These are phyloP conservation scores for Phialophora expanda DNA, from an alignment of 2,329 filamentous ascomycete genomes.

Conservation along the genomic window DNA sequence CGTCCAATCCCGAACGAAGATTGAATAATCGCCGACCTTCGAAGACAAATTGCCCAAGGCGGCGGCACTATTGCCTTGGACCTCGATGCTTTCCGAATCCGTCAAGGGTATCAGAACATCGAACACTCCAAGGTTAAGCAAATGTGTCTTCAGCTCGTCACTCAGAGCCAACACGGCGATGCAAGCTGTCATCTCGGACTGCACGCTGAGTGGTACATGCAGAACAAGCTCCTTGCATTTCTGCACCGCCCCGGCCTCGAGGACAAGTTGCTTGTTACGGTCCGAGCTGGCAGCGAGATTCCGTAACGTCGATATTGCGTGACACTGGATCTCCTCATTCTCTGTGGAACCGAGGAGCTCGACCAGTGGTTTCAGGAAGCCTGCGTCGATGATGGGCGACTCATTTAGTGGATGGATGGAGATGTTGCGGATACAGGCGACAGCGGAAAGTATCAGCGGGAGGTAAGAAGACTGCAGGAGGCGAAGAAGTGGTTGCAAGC, in stretches of 20 bases:
- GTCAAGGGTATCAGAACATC: slow-evolving; percentile 95
- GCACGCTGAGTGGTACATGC: slow-evolving; percentile 89
- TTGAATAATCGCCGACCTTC: slow-evolving; percentile 96
- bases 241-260: slow-evolving; percentile 94
- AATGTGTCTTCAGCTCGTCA: slow-evolving; percentile 90
- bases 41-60: slow-evolving; percentile 94
- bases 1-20: slow-evolving; percentile 93
- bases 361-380: slow-evolving; percentile 90
- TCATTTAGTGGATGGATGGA: slow-evolving; percentile 98
- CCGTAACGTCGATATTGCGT: slow-evolving; percentile 93
- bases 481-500: slow-evolving; percentile 81
- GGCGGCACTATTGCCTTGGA: slow-evolving; percentile 96
- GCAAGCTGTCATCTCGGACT: slow-evolving; percentile 99
- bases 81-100: slow-evolving; percentile 93
- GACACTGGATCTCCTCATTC: slow-evolving; percentile 98
- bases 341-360: slow-evolving; percentile 93
- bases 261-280: slow-evolving; percentile 94
- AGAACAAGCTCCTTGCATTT: slow-evolving; percentile 98
- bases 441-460: slow-evolving; percentile 91
- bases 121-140: slow-evolving; percentile 90
- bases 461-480: slow-evolving; percentile 94
- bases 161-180: slow-evolving; percentile 95
- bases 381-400: slow-evolving; percentile 96
- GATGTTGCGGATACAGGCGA: slow-evolving; percentile 98
- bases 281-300: slow-evolving; percentile 97